A percentile compares a stretch with the other conserved stretches of the same genome.
Conservation (phyloP, 2,329 filamentous ascomycete genomes). For the Zopfia rhizophila region DNA sequence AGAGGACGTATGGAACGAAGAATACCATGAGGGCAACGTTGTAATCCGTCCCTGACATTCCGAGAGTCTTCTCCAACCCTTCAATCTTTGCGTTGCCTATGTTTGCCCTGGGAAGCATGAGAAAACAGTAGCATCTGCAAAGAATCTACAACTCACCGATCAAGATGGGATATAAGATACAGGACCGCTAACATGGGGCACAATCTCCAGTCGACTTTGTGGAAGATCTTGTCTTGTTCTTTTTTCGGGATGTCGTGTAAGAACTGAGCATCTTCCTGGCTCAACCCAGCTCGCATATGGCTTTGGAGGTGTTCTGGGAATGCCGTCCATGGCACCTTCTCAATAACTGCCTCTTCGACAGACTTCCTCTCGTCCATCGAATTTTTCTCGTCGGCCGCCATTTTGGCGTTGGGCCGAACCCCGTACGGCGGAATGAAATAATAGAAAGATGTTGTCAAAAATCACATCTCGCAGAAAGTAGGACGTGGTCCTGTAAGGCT, state of each 20-base stretch:
- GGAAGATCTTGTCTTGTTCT: constrained; percentile 35
- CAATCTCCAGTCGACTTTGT: constrained; percentile 36
- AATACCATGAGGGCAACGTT: constrained; percentile 71
- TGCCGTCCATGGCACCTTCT: constrained; percentile 11
- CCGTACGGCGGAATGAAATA: too few species aligned
- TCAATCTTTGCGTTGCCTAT: constrained; percentile 58
- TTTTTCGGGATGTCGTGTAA: constrained; percentile 32
- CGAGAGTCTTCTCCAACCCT: constrained; percentile 32
- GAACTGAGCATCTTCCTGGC: constrained; percentile 39
- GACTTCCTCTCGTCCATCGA: constrained; percentile 4
- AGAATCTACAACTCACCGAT: constrained; percentile 21
- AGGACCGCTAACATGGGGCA: constrained; percentile 34
- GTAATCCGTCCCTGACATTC: constrained; percentile 65
- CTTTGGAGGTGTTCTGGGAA: constrained; percentile 19
- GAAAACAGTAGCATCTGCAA: too few species aligned
- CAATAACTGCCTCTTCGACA: constrained; percentile 2
- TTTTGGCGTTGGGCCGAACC: too few species aligned
- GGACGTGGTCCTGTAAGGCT: too few species aligned
- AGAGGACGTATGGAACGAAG: constrained; percentile 60
- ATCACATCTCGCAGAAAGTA: too few species aligned
- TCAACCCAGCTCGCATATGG: constrained; percentile 26
- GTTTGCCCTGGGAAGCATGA: constrained; percentile 36
- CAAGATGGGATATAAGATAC: constrained; percentile 44
- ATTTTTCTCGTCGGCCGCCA: constrained; percentile 8
- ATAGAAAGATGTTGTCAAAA: too few species aligned